Evolutionary conservation across 345 rosid species (phyloP).

Genomic region (Boechera divaricarpa): DNA sequence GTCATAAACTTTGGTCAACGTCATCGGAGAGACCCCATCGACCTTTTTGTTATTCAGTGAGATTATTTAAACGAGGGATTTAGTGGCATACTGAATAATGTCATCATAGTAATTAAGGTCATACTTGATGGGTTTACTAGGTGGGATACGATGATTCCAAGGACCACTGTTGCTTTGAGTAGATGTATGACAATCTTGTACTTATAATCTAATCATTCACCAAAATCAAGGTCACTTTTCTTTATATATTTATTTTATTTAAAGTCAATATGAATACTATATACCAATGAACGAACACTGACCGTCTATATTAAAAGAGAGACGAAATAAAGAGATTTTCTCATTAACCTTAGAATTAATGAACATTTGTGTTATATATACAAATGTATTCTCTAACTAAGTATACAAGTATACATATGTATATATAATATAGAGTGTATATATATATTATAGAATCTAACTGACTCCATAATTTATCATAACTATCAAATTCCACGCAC

Average conservation of each 20-base stretch:
- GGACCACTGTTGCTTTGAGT: constrained; percentile 26
- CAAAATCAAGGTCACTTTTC: background rate
- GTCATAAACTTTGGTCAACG: constrained; percentile 22
- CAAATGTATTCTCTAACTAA: too few species aligned
- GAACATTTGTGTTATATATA: too few species aligned
- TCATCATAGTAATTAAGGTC: constrained; percentile 14
- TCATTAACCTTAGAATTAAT: too few species aligned
- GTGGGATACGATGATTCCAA: constrained; percentile 17
- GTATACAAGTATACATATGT: too few species aligned
- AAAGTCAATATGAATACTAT: constrained; percentile 25
- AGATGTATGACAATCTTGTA: constrained; percentile 29
- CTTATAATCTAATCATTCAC: constrained; percentile 20
- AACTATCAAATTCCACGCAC: too few species aligned
- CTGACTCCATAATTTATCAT: too few species aligned
- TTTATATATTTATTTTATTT: background rate
- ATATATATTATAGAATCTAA: too few species aligned
- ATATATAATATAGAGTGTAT: too few species aligned
- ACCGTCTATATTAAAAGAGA: too few species aligned
- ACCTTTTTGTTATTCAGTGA: background rate
- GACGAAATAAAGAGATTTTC: too few species aligned
- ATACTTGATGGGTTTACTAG: constrained; percentile 14
- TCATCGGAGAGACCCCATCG: background rate
- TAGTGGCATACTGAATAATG: constrained; percentile 30
- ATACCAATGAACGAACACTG: too few species aligned
- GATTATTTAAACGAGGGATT: background rate